A percentile compares a stretch with the other conserved stretches of the same genome.
phyloP scores from a whole-genome alignment of 2,329 filamentous ascomycete genomes.

The Sporothrix humicola region DNA sequence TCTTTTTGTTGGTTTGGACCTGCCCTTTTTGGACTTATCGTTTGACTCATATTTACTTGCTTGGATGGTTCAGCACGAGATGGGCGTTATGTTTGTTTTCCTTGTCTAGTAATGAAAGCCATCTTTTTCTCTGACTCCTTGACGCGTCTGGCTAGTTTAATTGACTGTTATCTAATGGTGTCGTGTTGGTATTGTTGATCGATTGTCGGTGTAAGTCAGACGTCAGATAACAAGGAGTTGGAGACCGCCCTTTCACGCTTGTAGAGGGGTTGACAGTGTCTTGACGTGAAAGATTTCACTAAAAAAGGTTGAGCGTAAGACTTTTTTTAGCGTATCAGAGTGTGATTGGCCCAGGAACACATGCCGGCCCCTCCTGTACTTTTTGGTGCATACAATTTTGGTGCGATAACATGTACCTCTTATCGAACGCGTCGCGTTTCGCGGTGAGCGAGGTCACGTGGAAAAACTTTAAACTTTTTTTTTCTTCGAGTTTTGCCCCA shows the following conservation, averaged over 20 bases:
- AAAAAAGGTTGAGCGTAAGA: slow-evolving; percentile 9
- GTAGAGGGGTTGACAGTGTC: neutral
- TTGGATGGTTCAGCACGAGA: slow-evolving; percentile 27
- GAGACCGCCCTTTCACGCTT: neutral
- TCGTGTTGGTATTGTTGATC: too few species aligned
- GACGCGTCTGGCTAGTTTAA: neutral
- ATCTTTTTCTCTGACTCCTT: neutral
- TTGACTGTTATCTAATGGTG: too few species aligned
- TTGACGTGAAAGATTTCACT: neutral
- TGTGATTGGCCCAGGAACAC: neutral
- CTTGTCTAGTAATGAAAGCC: slow-evolving; percentile 28
- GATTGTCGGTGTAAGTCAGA: too few species aligned
- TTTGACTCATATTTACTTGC: neutral
- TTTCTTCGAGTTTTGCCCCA: neutral
- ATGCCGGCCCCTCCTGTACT: neutral
- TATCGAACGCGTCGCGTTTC: slow-evolving; percentile 18
- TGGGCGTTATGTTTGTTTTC: slow-evolving; percentile 19
- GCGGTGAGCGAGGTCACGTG: slow-evolving; percentile 8
- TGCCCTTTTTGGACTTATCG: too few species aligned
- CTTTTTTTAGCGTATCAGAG: slow-evolving; percentile 11
- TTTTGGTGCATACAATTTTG: neutral
- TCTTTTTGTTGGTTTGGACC: neutral
- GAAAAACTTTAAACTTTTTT: slow-evolving; percentile 9
- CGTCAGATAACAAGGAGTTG: too few species aligned
- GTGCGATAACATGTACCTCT: neutral